Conservation (phyloP, 2,329 filamentous ascomycete genomes). For the Exophiala viscosa region DNA sequence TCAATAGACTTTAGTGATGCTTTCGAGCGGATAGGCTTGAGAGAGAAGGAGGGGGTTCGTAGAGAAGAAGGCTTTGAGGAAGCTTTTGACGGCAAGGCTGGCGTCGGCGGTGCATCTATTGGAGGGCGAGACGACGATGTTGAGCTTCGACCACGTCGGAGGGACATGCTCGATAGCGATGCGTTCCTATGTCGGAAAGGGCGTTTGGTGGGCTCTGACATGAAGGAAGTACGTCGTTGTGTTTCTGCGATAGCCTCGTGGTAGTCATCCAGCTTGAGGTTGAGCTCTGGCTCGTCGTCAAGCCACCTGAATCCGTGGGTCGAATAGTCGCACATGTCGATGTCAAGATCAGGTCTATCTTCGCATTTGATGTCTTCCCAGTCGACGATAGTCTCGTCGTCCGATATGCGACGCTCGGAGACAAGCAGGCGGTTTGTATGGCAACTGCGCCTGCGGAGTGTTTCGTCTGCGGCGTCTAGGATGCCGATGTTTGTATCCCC, state of each 20-base stretch:
- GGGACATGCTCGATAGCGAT: slow-evolving; percentile 65
- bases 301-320: slow-evolving; percentile 70
- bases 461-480: slow-evolving; percentile 58
- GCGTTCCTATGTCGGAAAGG: slow-evolving; percentile 65
- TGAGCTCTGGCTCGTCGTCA: slow-evolving; percentile 68
- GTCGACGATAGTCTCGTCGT: slow-evolving; percentile 22
- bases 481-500: slow-evolving; percentile 52
- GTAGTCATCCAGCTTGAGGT: slow-evolving; percentile 68
- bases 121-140: slow-evolving; percentile 47
- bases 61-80: slow-evolving; percentile 29
- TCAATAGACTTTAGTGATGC: slow-evolving; percentile 57
- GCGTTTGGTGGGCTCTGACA: slow-evolving; percentile 27
- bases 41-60: slow-evolving; percentile 35
- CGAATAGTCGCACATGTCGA: slow-evolving; percentile 52
- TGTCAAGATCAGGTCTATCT: slow-evolving; percentile 28
- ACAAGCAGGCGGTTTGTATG: slow-evolving; percentile 28
- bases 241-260: slow-evolving; percentile 60
- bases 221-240: slow-evolving; percentile 34
- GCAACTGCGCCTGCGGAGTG: slow-evolving; percentile 40
- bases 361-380: slow-evolving; percentile 28
- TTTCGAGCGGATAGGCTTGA: slow-evolving; percentile 32
- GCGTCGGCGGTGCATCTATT: slow-evolving; percentile 41
- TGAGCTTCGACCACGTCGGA: slow-evolving; percentile 53
- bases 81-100: slow-evolving; percentile 32
- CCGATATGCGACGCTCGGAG: slow-evolving; percentile 26